Conservation (phyloP, 306 rosid genomes). For the Acmispon strigosus region DNA sequence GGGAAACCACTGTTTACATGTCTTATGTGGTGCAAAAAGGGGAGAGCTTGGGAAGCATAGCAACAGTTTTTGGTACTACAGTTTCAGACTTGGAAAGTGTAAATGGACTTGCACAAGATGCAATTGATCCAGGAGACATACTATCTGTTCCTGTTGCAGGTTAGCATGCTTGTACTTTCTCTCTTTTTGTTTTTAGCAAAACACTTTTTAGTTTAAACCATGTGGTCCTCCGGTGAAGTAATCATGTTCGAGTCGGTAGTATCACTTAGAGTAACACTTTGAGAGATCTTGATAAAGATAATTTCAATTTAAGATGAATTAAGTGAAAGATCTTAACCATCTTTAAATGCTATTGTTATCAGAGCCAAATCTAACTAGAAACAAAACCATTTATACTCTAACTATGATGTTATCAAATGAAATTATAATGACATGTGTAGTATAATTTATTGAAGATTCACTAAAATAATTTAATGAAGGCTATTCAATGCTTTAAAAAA, state of each 20-base stretch:
- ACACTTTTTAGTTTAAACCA: too few relatives aligned
- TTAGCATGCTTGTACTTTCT: neutral
- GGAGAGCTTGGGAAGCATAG: slow-evolving; percentile 26
- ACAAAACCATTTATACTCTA: too few relatives aligned
- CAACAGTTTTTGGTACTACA: slow-evolving; percentile 17
- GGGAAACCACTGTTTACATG: slow-evolving; percentile 31
- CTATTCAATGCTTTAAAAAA: too few relatives aligned
- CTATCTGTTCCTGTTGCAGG: slow-evolving; percentile 17
- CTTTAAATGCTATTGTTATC: neutral
- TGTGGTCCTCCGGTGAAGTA: too few relatives aligned
- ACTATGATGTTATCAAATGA: too few relatives aligned
- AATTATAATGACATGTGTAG: neutral
- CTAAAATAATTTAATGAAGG: neutral
- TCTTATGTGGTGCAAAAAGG: slow-evolving; percentile 44
- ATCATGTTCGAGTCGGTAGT: too few relatives aligned
- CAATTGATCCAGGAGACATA: slow-evolving; percentile 29
- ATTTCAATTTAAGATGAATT: neutral
- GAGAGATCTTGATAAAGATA: neutral
- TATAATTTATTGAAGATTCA: too few relatives aligned
- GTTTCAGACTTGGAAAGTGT: slow-evolving; percentile 28
- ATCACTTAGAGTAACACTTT: neutral
- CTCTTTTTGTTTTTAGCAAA: neutral
- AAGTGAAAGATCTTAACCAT: neutral
- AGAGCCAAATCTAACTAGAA: too few relatives aligned
- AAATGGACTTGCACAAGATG: slow-evolving; percentile 24